A percentile compares a stretch with the other conserved stretches of the same genome.
Evolutionary conservation across 768 basidiomycete species (phyloP).

Genomic region (Kwoniella dendrophila): DNA sequence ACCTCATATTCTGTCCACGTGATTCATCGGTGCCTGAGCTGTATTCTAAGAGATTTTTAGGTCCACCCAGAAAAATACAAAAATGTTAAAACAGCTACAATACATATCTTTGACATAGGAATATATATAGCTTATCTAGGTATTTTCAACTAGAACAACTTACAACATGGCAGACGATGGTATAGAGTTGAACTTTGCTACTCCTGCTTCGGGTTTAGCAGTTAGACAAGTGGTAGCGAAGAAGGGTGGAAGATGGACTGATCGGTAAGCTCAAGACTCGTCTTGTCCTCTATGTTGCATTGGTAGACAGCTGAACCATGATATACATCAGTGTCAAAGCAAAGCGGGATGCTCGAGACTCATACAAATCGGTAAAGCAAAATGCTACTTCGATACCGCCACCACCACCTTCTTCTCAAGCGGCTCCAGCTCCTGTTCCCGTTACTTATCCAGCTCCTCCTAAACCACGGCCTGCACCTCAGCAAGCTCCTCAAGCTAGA

Average conservation of each 20-base stretch:
- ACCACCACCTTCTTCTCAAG: slow-evolving; percentile 6
- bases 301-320: slow-evolving; percentile 24
- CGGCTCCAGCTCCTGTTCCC: slow-evolving; percentile 1
- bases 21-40: background rate
- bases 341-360: slow-evolving; percentile 16
- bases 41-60: slow-evolving; percentile 18
- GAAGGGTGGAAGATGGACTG: slow-evolving; percentile 59
- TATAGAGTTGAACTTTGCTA: slow-evolving; percentile 71
- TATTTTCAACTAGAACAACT: background rate
- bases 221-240: slow-evolving; percentile 30
- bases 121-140: no score
- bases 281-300: slow-evolving; percentile 6
- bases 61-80: background rate
- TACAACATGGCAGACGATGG: slow-evolving; percentile 62
- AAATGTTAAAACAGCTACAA: background rate
- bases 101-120: background rate
- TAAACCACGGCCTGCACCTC: background rate
- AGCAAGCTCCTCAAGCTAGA: slow-evolving; percentile 6
- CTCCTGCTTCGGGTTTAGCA: slow-evolving; percentile 24
- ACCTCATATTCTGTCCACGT: slow-evolving; percentile 19
- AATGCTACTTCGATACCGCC: slow-evolving; percentile 54
- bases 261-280: slow-evolving; percentile 61
- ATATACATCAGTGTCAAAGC: slow-evolving; percentile 61
- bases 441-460: slow-evolving; percentile 19
- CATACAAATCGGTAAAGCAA: slow-evolving; percentile 11